A percentile compares a stretch with the other conserved stretches of the same genome.
Conservation (phyloP, 768 basidiomycete genomes). For the Leccinum subtestaceum region DNA sequence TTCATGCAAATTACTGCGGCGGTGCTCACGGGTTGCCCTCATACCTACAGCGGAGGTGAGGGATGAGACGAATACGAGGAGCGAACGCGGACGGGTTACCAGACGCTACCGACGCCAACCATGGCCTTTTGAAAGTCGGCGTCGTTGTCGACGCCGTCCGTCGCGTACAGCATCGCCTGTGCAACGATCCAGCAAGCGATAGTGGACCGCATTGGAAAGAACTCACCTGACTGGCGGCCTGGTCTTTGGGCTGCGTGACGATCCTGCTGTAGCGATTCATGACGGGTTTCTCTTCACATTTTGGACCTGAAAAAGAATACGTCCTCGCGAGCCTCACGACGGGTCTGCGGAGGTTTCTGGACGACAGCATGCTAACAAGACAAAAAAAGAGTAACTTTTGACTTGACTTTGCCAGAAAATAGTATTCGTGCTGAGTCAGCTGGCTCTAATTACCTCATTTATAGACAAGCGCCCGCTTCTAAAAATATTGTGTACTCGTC, state of each 20-base stretch:
- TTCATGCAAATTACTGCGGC: not conserved
- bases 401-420: not conserved
- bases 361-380: conserved; percentile 21
- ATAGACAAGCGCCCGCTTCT: not conserved
- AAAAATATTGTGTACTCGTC: not conserved
- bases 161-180: conserved; percentile 99
- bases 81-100: conserved; percentile 52
- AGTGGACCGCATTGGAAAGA: not conserved
- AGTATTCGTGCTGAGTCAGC: conserved; percentile 16
- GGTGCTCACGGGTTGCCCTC: conserved; percentile 92
- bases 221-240: conserved; percentile 88
- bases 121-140: conserved; percentile 92
- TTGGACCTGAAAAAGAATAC: conserved; percentile 37
- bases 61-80: conserved; percentile 2
- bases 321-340: conserved; percentile 31
- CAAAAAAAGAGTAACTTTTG: not conserved
- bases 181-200: not conserved
- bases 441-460: not conserved
- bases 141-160: conserved; percentile 80
- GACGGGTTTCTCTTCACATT: conserved; percentile 40
- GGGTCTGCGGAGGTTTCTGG: conserved; percentile 14
- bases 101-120: conserved; percentile 96
- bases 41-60: conserved; percentile 60
- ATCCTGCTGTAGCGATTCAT: conserved; percentile 74
- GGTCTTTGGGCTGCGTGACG: conserved; percentile 89